Evolutionary conservation across 129 eudicot genomes (phyloP).

Genomic region (Rutidosis leptorrhynchoides): DNA sequence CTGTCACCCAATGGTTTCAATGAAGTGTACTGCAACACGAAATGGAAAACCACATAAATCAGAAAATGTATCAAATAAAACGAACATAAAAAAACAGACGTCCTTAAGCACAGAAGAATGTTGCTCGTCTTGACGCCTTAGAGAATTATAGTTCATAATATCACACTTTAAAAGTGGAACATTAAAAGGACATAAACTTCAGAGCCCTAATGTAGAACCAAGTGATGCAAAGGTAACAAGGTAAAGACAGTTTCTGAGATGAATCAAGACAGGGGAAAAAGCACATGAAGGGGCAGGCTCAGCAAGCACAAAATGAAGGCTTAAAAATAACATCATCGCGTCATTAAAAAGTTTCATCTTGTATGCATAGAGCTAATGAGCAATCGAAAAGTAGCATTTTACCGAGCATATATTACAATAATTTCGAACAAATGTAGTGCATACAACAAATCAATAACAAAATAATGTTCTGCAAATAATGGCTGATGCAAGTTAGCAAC

Average conservation of each 20-base stretch:
- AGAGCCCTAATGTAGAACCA: neutral
- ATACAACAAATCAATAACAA: neutral
- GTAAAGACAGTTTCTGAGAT: neutral
- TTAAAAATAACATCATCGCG: neutral
- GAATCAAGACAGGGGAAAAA: neutral
- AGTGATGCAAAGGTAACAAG: neutral
- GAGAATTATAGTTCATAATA: neutral
- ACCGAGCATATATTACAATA: neutral
- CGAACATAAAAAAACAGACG: neutral
- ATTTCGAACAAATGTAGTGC: neutral
- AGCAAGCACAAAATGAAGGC: neutral
- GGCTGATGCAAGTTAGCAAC: neutral
- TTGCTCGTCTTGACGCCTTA: neutral
- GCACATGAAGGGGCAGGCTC: neutral
- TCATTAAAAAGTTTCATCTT: neutral
- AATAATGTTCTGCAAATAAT: neutral
- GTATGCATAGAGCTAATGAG: neutral
- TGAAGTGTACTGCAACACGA: slow-evolving; percentile 62
- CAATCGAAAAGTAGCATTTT: neutral
- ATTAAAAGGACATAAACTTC: neutral
- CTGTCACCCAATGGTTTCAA: slow-evolving; percentile 88
- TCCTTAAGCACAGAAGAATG: neutral
- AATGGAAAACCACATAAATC: slow-evolving; percentile 1
- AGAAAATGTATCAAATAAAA: neutral
- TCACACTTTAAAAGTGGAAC: neutral